Base-by-base conservation (phyloP, 768 basidiomycete species). In the Pisolithus albus region DNA sequence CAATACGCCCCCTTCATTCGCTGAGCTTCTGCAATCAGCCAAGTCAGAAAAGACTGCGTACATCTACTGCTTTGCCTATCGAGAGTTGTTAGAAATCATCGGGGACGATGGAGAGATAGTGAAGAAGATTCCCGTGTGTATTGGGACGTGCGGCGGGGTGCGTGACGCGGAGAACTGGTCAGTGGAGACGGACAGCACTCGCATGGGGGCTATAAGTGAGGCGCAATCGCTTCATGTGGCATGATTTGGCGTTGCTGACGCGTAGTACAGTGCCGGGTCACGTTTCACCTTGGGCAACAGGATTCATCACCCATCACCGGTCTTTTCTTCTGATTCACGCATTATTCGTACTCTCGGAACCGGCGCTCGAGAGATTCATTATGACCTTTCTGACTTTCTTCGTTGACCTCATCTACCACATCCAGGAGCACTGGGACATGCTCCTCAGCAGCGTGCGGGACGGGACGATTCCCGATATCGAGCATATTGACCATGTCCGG, bases 271-370 rank as follows among this genome's bases (percentile, higher is more conserved):
- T 51, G 4, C 26, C 63, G 6, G 51, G 55, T 1, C 47, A 42
- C 2, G 54, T 50, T 10, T 51, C 41, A 18, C 60, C 63, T 7
- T 55, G 36, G 30, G 63, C 60, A 5, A 59, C 55, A 7, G 54
- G 59, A 9, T 36, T 50, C 9, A 51, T 64, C 0, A 19, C 32
- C 9, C 15, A 55, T 9, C 42, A 57, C 38, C 56, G 55, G 3
- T 54, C 63, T 2, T 62, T 60, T 36, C 26, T 60, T 9, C 28
- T 57, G 23, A 56, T 64, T 5, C 57, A 62, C n/a, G 58, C 56
- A 7, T 53, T 63, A 7, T 63, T 64, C 47, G 57, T 55, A 45
- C 52, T 64, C 7, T 39, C 46, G 7, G 32, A 26, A 23, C 39
- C 37, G n/a, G 28, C 52, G 5, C 3, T 64, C 10, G 15, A 18